Conservation (phyloP, 164 flowering plant species). For the Pachysandra terminalis region DNA sequence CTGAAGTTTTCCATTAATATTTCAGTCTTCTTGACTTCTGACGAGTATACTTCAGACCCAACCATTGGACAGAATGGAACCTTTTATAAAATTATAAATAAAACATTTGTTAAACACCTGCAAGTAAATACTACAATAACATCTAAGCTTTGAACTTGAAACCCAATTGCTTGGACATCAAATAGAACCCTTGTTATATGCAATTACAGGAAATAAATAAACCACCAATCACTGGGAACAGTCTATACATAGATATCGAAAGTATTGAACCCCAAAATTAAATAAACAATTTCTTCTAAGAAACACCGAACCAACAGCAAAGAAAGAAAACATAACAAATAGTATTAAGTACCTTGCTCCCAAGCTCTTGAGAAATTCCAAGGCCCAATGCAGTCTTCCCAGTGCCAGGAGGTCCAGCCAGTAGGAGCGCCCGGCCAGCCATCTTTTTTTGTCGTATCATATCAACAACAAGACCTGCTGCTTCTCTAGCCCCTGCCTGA, state of each 20-base stretch:
- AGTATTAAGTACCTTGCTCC: slow-evolving; percentile 69
- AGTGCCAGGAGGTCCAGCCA: too few species aligned
- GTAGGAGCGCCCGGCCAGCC: slow-evolving; percentile 99
- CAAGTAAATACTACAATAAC: neutral
- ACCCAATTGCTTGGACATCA: too few species aligned
- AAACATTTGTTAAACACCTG: neutral
- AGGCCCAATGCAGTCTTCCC: slow-evolving; percentile 97
- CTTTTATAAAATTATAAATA: slow-evolving; percentile 27
- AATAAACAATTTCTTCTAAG: neutral
- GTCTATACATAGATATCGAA: too few species aligned
- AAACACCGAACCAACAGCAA: neutral
- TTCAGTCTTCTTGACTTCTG: slow-evolving; percentile 98
- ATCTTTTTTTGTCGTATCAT: slow-evolving; percentile 93
- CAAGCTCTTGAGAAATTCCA: slow-evolving; percentile 92
- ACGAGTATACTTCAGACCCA: slow-evolving; percentile 97
- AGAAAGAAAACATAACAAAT: neutral
- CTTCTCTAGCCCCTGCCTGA: slow-evolving; percentile 84
- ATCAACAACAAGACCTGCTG: slow-evolving; percentile 90
- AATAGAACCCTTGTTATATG: too few species aligned
- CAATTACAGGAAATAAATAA: too few species aligned
- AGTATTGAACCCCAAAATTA: neutral
- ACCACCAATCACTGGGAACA: too few species aligned
- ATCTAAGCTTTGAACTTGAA: neutral
- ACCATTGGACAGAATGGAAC: slow-evolving; percentile 99
- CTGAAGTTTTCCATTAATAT: slow-evolving; percentile 97